A percentile compares a stretch with the other conserved stretches of the same genome.
phyloP scores from a whole-genome alignment of 345 rosid genomes.

The Brassica carinata region DNA sequence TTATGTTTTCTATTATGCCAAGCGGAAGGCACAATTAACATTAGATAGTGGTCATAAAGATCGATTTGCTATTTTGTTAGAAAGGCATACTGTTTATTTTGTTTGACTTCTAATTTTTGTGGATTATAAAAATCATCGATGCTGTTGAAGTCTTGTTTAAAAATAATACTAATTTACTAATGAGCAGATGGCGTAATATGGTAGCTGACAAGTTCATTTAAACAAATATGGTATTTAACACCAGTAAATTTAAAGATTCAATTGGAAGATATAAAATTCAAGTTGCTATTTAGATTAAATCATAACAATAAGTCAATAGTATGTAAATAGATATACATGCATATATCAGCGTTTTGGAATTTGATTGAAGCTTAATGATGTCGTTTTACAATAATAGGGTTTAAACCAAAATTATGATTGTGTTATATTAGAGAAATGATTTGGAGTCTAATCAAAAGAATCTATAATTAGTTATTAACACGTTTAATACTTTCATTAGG shows the following conservation, averaged over 20 bases:
- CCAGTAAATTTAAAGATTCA: neutral
- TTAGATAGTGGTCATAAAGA: conserved; percentile 39
- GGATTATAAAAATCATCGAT: conserved; percentile 26
- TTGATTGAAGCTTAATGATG: neutral
- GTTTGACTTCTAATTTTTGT: conserved; percentile 33
- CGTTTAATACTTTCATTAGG: neutral
- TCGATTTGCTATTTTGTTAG: neutral
- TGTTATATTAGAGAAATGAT: neutral
- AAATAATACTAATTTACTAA: conserved; percentile 9
- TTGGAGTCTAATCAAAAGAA: neutral
- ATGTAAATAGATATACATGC: neutral
- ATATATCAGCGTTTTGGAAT: neutral
- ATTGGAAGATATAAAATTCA: neutral
- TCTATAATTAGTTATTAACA: neutral
- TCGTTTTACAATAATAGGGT: neutral
- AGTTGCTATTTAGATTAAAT: neutral
- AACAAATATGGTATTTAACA: conserved; percentile 4
- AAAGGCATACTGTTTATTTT: conserved; percentile 25
- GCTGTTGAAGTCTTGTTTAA: conserved; percentile 18
- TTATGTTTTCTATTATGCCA: conserved; percentile 19
- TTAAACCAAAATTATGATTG: neutral
- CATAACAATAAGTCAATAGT: neutral
- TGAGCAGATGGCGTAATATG: conserved; percentile 34
- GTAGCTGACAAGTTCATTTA: conserved; percentile 25
- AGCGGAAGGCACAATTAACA: conserved; percentile 37